Conservation (phyloP, 257 asterid species). For the Euphrasia confusa region DNA sequence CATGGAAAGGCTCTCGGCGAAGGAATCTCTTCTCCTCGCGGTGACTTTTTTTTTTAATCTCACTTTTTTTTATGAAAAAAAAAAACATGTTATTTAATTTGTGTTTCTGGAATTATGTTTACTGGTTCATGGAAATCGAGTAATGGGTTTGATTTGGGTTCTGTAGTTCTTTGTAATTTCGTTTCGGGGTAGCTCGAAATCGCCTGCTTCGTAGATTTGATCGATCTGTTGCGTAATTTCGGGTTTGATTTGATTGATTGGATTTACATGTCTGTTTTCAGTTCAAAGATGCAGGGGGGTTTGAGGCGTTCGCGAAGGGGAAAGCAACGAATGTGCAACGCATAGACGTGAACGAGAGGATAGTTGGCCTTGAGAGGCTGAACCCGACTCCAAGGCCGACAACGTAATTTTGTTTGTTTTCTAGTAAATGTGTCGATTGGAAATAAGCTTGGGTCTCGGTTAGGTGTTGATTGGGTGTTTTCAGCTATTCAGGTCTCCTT, state of each 20-base stretch:
- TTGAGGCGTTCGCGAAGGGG: slow-evolving; percentile 67
- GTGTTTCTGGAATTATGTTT: not conserved
- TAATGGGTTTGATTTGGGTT: slow-evolving; percentile 16
- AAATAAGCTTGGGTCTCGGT: not conserved
- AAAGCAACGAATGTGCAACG: slow-evolving; percentile 51
- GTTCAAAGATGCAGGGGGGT: slow-evolving; percentile 84
- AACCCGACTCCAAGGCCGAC: slow-evolving; percentile 90
- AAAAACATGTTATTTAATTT: not conserved
- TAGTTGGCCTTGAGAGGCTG: slow-evolving; percentile 72
- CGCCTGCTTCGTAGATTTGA: not conserved
- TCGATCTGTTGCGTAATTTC: not conserved
- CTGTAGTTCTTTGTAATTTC: slow-evolving; percentile 7
- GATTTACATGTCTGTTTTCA: slow-evolving; percentile 17
- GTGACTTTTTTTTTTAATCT: slow-evolving; percentile 30
- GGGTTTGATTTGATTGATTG: not conserved
- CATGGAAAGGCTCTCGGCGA: slow-evolving; percentile 76
- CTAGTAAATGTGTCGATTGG: slow-evolving; percentile 31
- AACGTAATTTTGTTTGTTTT: slow-evolving; percentile 57
- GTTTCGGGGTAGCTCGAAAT: not conserved
- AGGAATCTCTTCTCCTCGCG: slow-evolving; percentile 74
- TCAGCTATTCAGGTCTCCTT: slow-evolving; percentile 61
- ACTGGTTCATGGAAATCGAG: slow-evolving; percentile 11
- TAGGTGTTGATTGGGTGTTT: slow-evolving; percentile 28
- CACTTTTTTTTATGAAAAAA: too few species aligned
- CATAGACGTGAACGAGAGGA: slow-evolving; percentile 74